Base-by-base conservation (phyloP, 306 rosid genomes). In the Spatholobus suberectus region DNA sequence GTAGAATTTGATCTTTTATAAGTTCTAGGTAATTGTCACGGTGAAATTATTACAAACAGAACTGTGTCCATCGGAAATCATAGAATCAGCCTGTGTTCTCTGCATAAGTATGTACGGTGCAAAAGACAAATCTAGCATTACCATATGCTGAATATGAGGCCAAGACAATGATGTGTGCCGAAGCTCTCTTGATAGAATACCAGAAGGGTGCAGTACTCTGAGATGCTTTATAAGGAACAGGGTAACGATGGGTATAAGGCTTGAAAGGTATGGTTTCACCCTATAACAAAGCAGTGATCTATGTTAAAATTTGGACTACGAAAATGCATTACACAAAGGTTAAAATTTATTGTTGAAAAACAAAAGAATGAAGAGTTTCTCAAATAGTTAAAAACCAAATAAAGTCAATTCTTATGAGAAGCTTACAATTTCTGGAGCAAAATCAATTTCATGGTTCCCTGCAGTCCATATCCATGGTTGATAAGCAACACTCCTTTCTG, bases 391-490 rank as follows among this genome's bases (percentile, higher is more conserved):
- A 20, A 51, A 55, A 70, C 14, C n/a, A 38, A 37, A 32, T 23
- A 34, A 27, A 65, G 68, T 11, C 6, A 71, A 68, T 37, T 63
- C 18, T 49, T 10, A 35, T 12, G 23, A 52, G 73, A 88, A 34
- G 37, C 91, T 90, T 79, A 93, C 99, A 46, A 95, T 84, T 82
- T 90, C 85, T 20, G 97, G 97, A 52, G 38, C 91, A 83, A 85
- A 93, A 85, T 90, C 94, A 66, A 95, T 27, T 84, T 93, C 99
- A 82, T 95, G 98, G 84, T 95, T 95, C 47, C 98, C 99, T 29
- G 93, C 89, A 8, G 98, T 93, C 97, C 99, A 95, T 82, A 95
- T 92, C 99, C 99, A 96, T 15, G 99, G 98, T 84, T 96, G 98
- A 92, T 92, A 96, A 70, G 99, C 99, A 77, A 6, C 61, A 57